phyloP scores from a whole-genome alignment of 1,284 basidiomycete species.

The Puccinia polysora region DNA sequence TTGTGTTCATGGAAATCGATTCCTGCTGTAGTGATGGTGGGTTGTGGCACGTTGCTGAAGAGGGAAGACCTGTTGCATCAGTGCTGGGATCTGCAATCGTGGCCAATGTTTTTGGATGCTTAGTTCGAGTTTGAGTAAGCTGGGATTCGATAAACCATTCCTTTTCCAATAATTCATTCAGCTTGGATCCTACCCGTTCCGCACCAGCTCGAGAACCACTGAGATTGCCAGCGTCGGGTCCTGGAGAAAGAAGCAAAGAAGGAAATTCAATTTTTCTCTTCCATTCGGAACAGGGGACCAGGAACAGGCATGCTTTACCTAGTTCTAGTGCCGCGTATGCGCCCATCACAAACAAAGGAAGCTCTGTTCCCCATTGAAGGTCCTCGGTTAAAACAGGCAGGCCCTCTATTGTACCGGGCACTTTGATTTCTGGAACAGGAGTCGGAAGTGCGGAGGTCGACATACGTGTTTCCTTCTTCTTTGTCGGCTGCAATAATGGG shows the following conservation, averaged over 20 bases:
- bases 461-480: neutral
- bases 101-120: neutral
- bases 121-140: neutral
- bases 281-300: neutral
- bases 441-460: neutral
- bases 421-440: neutral
- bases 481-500: constrained; percentile 6
- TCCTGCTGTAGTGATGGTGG: neutral
- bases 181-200: constrained; percentile 35
- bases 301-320: constrained; percentile 14
- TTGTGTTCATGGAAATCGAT: neutral
- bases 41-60: neutral
- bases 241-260: neutral
- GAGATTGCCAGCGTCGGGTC: constrained; percentile 41
- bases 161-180: constrained; percentile 36
- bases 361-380: constrained; percentile 31
- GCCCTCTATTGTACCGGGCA: constrained; percentile 34
- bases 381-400: constrained; percentile 33
- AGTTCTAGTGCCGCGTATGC: constrained; percentile 39
- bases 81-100: neutral
- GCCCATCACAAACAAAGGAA: constrained; percentile 42
- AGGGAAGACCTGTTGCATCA: neutral
- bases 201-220: constrained; percentile 32
- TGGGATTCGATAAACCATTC: constrained; percentile 29
- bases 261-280: neutral